Base-by-base conservation (phyloP, 768 basidiomycete species). In the Lentinula boryana region DNA sequence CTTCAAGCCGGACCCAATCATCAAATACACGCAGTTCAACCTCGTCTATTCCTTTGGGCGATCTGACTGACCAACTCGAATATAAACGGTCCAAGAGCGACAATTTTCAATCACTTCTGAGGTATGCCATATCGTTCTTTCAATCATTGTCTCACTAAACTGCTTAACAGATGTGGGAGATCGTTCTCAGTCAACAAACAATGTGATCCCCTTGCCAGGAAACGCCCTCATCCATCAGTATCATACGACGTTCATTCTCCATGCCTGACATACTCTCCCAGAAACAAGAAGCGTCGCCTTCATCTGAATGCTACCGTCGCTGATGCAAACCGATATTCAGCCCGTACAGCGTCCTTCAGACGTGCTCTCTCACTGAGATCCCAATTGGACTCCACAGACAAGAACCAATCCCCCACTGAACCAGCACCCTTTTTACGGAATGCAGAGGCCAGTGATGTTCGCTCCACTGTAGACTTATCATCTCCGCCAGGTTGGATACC, bases 341-440 rank as follows among this genome's bases (percentile, higher is more conserved):
- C 40, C 15, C 43, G 32, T 8, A 35, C 57, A 18, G 57, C 57
- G 16, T 48, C 57, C 33, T 58, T 50, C 7, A 32, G 46, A 50
- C 57, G 57, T 44, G 57, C 57, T n/a, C 46, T 46, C 7, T 58
- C 57, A 6, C 13, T 58, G 48, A 23, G 57, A 48, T 48, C 43
- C 12, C 33, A 49, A 15, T 15, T n/a, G 31, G 57, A 58, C 16
- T 8, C 10, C 32, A 9, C 15, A 21, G 15, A n/a, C 5, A 23
- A 57, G 10, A 2, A 13, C 32, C 21, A 18, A 10, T 10, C 32
- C 16, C 13, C 16, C 21, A 12, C 18, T 12, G 6, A 33, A 18
- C 40, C 40, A 12, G 12, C 13, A 9, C 12, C 57, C 35, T 33
- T 18, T 32, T 23, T 9, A 13, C 16, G 3, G 4, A 21, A 21